Base-by-base conservation (phyloP, 2,329 filamentous ascomycete species). In the Fusarium globosum region DNA sequence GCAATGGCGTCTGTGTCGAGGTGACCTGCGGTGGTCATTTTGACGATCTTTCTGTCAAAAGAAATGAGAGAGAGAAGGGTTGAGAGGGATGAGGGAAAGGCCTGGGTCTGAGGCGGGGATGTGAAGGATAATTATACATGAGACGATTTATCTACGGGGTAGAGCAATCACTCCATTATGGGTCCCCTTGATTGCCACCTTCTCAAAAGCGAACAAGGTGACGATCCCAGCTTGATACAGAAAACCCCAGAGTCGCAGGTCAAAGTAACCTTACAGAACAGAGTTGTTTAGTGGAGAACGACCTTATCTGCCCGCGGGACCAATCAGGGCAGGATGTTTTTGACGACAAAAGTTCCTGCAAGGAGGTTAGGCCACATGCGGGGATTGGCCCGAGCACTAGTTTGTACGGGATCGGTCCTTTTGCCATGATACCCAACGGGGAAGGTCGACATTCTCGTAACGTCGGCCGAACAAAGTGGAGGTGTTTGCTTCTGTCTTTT, bases 1-100 rank as follows among this genome's bases (percentile, higher is more conserved):
- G 78, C 80, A 65, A 84, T 82, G 76, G 77, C 79, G 68, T 84
- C 82, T 66, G 68, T 76, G 76, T 83, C 81, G 74, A 82, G 79
- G 66, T 81, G 78, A 70, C 71, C 68, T 53, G 81, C 76, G 74
- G 73, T 81, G 59, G 81, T 80, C 82, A 84, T 83, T 16, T 69
- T 74, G 72, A 65, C 42, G 63, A 65, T 45, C 45, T 46, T 46
- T 20, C 41, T 53, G 33, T 61, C 63, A 39, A 23, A 35, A 15
- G 20, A 33, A 33, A 33, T 13, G 33, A 30, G 21, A 49, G 28
- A 21, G 43, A 39, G 23, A 35, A 41, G 20, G 51, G 23, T n/a
- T 55, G 61, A 39, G 53, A 42, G 52, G 59, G 36, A 60, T 49
- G 41, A 69, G 36, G 49, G 26, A 39, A 39, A 39, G 20, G 7